Evolutionary conservation across 2,329 filamentous ascomycete genomes (phyloP), one percentile per base, ranked within the genome.

Genomic region (Fusarium euwallaceae): DNA sequence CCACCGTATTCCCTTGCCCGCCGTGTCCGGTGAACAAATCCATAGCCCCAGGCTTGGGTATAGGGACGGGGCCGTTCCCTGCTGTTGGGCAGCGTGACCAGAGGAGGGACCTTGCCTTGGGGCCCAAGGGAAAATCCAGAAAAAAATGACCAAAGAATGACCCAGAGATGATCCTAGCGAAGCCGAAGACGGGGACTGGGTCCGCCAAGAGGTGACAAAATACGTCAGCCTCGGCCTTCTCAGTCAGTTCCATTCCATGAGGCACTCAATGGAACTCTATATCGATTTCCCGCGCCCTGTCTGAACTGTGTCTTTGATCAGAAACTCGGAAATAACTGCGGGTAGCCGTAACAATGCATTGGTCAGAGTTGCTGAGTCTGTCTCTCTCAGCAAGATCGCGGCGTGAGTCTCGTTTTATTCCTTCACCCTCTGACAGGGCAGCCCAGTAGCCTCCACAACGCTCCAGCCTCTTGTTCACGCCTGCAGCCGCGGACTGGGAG

Each of bases 131-230:
- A 58, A 59, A 51, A 53, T 53, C 48, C 51, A 36, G 39, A 65
- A 65, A 65, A 59, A 59, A 70, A 72, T 74, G 72, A 72, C 58
- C 65, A 29, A 72, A 72, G 32, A 65, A 69, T 74, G 72, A 70
- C 65, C 59, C 59, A 73, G 61, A 43, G 20, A 70, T 59, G 43
- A 74, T 51, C 64, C 64, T 20, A 37, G 58, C 59, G 58, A 58
- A 60, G 27, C 43, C 34, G 36, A 58, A 64, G 41, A 74, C 22
- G 41, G 64, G 62, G 62, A 61, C 70, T 45, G 70, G 45, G 24
- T 53, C 48, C 24, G 48, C 66, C 36, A 73, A 61, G 70, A 36
- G 12, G 39, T 62, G 70, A 75, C 53, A 70, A 69, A 61, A 74
- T 75, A 74, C 72, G 66, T 67, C 66, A 75, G 58, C 58, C 60